Base-by-base conservation (phyloP, 2,329 filamentous ascomycete species). In the Ramularia endophylla region DNA sequence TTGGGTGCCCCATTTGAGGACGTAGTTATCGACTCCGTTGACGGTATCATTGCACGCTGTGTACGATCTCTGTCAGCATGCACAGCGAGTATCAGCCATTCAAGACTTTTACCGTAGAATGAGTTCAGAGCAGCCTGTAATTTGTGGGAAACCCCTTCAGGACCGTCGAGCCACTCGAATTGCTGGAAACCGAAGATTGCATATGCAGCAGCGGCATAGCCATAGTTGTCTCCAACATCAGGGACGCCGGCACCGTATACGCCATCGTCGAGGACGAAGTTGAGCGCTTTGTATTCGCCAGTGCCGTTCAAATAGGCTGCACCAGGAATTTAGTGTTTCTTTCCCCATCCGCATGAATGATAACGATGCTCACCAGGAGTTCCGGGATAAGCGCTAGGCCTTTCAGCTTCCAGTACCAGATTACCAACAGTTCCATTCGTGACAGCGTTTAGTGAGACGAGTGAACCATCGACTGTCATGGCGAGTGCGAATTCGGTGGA, bases 381-480 rank as follows among this genome's bases (percentile, higher is more conserved):
- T 6, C 44, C 44, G 3, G 44, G 44, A 36, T 46, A 46, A 13
- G 32, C 44, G 12, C 33, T 34, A 6, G 38, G 34, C 18, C 43
- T 35, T 12, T 35, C 38, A 2, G 40, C 36, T 17, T 18, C 22
- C 5, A 46, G 40, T 8, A 46, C 44, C 11, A 30, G 13, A n/a
- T 40, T 30, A 19, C 30, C 36, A n/a, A 27, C 15, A 16, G 39
- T 40, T 18, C 44, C 44, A 27, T 46, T 46, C 22, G 18, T 36
- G 27, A 46, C 40, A 5, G 40, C 40, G 13, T 19, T 40, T 20
- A 46, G 35, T 3, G 44, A 36, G 28, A 40, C 30, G 4, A 25
- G 18, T 15, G 9, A 31, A 40, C 40, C 40, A 8, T 43, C 32
- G 13, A 40, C 31, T 8, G n/a, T 36, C 36, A 46, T 41, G 17